Percentiles rank a stretch among this genome's conserved stretches.
phyloP scores from a whole-genome alignment of 768 basidiomycete species.

The Steccherinum ochraceum region DNA sequence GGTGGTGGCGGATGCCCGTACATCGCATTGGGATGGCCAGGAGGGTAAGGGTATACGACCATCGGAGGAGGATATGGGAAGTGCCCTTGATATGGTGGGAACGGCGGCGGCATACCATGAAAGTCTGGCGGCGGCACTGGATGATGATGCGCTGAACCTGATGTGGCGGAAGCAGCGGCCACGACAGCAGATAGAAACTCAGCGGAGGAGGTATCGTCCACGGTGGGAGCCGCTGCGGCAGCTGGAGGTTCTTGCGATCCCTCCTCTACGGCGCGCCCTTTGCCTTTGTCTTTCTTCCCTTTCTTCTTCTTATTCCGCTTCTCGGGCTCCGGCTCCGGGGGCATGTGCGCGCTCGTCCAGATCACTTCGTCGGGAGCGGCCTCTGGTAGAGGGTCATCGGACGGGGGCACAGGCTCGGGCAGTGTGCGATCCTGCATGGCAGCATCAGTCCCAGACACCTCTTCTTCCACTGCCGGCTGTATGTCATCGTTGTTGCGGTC shows the following conservation, averaged over 20 bases:
- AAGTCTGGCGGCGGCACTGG: constrained; percentile 8
- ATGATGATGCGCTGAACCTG: constrained; percentile 15
- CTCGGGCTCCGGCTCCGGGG: constrained; percentile 19
- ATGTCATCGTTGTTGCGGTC: constrained; percentile 4
- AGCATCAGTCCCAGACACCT: constrained; percentile 4
- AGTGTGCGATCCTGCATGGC: neutral
- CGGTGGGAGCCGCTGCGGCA: constrained; percentile 3
- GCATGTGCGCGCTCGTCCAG: constrained; percentile 23
- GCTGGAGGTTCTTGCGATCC: constrained; percentile 6
- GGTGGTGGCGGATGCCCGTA: constrained; percentile 23
- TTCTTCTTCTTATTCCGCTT: constrained; percentile 25
- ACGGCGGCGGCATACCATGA: constrained; percentile 19
- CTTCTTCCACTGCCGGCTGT: constrained; percentile 7
- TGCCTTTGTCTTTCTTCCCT: constrained; percentile 30
- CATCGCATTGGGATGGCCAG: constrained; percentile 11
- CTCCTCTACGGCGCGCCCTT: constrained; percentile 27
- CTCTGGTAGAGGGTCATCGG: neutral
- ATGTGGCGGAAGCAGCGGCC: constrained; percentile 53
- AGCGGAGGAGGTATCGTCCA: constrained; percentile 39
- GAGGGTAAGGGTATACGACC: constrained; percentile 19
- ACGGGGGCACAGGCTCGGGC: neutral
- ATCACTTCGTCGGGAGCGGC: constrained; percentile 14
- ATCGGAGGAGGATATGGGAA: constrained; percentile 26
- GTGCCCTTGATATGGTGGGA: constrained; percentile 19
- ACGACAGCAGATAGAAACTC: constrained; percentile 62